Percentiles rank a stretch among this genome's conserved stretches.
Evolutionary conservation across 495 filamentous ascomycete genomes (phyloP).

Genomic region (Neurospora tetraspora): DNA sequence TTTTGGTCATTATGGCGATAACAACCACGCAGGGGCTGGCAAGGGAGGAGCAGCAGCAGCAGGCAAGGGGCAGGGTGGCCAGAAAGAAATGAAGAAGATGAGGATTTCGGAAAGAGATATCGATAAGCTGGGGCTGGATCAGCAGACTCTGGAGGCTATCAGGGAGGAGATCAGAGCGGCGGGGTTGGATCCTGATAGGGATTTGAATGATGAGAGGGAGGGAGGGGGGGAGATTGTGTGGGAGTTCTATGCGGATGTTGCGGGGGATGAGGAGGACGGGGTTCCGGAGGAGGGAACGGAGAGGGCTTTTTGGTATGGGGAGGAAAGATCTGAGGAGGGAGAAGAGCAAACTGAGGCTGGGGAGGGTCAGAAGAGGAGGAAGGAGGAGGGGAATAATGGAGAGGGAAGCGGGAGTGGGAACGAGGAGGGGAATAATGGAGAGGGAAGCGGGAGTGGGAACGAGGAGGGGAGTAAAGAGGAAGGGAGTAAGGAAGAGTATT

Average conservation of each 20-base stretch:
- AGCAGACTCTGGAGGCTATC: slow-evolving; percentile 54
- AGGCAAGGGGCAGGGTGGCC: not conserved
- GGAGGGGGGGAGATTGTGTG: not conserved
- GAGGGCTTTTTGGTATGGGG: not conserved
- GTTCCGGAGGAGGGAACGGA: not conserved
- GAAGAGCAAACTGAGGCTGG: not conserved
- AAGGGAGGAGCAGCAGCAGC: slow-evolving; percentile 1
- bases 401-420: slow-evolving; percentile 7
- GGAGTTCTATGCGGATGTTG: not conserved
- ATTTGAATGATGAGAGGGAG: not conserved
- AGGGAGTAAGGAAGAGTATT: slow-evolving; percentile 38
- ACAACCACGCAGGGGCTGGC: not conserved
- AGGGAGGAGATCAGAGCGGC: slow-evolving; percentile 45
- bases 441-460: slow-evolving; percentile 8
- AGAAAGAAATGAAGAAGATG: slow-evolving; percentile 40
- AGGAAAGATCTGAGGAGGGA: not conserved
- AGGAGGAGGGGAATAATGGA: not conserved
- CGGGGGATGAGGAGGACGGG: not conserved
- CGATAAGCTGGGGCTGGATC: slow-evolving; percentile 58
- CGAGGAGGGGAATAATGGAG: slow-evolving; percentile 30
- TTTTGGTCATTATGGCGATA: not conserved
- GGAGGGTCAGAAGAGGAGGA: not conserved
- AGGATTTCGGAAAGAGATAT: slow-evolving; percentile 48
- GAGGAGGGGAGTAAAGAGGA: slow-evolving; percentile 34
- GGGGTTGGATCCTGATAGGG: slow-evolving; percentile 22